Conservation (phyloP, 1,284 basidiomycete genomes). For the Ceratobasidium papillatum region DNA sequence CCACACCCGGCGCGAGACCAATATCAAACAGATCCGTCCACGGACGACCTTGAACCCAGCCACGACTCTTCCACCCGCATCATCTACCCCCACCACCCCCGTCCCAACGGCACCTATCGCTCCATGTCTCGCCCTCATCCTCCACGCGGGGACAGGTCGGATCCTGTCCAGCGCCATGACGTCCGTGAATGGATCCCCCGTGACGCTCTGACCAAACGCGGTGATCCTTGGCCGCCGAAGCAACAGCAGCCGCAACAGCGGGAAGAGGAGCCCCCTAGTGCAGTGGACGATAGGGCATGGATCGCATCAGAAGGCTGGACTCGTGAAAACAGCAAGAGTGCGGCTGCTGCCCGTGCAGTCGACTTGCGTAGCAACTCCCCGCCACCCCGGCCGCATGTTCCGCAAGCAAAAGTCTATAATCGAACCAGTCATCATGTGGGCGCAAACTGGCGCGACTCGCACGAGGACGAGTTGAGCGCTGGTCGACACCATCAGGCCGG, state of each 20-base stretch:
- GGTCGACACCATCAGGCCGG: conserved; percentile 15
- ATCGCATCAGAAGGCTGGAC: conserved; percentile 38
- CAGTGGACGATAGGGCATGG: conserved; percentile 27
- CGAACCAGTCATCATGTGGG: conserved; percentile 25
- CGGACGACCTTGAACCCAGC: conserved; percentile 40
- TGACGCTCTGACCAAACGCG: conserved; percentile 35
- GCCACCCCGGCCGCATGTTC: conserved; percentile 26
- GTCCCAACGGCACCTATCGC: conserved; percentile 27
- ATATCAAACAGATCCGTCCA: conserved; percentile 39
- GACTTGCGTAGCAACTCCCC: conserved; percentile 15
- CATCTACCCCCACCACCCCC: conserved; percentile 16
- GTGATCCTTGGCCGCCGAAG: conserved; percentile 30
- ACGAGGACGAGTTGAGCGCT: conserved; percentile 4
- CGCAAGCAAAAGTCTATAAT: conserved; percentile 35
- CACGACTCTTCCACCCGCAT: conserved; percentile 28
- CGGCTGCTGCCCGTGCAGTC: conserved; percentile 23
- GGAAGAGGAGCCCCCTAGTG: conserved; percentile 14
- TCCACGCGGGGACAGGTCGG: conserved; percentile 13
- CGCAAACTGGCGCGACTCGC: conserved; percentile 30
- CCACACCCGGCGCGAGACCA: conserved; percentile 33
- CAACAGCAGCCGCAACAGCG: no score
- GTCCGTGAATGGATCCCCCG: conserved; percentile 40
- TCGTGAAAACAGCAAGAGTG: conserved; percentile 39
- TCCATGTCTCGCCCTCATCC: conserved; percentile 33
- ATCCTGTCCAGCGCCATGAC: conserved; percentile 19